Percentiles rank a stretch among this genome's conserved stretches.
Evolutionary conservation across 2,329 filamentous ascomycete genomes (phyloP).

Genomic region (Domatiomyces globalis): DNA sequence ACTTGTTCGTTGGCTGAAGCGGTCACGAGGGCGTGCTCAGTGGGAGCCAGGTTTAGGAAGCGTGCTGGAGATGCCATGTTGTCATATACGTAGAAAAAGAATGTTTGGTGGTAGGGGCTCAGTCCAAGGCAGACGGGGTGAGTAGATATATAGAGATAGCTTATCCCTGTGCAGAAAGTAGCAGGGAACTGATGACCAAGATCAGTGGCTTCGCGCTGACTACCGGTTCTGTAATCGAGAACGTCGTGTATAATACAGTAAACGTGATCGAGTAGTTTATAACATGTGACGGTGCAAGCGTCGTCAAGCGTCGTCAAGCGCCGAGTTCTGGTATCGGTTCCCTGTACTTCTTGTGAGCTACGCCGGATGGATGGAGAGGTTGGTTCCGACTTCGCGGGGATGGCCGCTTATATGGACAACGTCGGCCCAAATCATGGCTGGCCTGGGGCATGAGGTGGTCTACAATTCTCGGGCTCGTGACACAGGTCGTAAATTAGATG

Average conservation of each 20-base stretch:
- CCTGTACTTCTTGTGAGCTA: background rate
- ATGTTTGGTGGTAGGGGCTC: slow-evolving; percentile 1
- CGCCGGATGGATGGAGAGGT: background rate
- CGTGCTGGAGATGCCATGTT: slow-evolving; percentile 12
- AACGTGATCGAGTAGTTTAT: background rate
- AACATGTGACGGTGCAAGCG: background rate
- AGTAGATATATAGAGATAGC: background rate
- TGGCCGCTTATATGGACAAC: background rate
- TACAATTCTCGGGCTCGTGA: background rate
- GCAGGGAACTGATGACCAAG: background rate
- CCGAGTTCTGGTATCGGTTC: background rate
- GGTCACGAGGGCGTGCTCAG: slow-evolving; percentile 8
- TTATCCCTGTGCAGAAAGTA: background rate
- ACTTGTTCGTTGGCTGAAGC: slow-evolving; percentile 6
- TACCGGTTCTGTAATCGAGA: too few relatives aligned
- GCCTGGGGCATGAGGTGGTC: background rate
- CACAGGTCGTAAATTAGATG: background rate
- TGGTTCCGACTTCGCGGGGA: background rate
- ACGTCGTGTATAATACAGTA: background rate
- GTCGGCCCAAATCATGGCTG: background rate
- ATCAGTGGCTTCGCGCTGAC: too few relatives aligned
- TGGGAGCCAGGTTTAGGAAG: slow-evolving; percentile 13
- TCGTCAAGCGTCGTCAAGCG: background rate
- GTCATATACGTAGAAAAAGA: background rate
- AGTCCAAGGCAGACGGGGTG: background rate